Evolutionary conservation across 2,329 filamentous ascomycete species (phyloP), one percentile per base, ranked within the genome.

Genomic region (Xylaria digitata): DNA sequence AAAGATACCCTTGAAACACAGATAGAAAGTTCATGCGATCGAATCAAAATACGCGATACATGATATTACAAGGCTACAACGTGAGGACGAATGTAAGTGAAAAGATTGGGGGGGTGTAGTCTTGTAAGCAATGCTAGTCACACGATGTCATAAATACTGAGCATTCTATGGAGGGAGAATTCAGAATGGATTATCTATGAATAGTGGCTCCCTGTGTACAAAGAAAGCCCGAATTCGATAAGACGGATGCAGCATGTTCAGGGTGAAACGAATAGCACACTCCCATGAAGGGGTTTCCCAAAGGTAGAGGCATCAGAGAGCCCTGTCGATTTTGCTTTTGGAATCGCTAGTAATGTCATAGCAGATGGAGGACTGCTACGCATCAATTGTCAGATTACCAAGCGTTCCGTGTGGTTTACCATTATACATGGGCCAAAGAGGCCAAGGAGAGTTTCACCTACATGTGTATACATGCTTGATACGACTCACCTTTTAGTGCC

Each of bases 241-340:
- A 26, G 61, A 45, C 21, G 5, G 26, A 61, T 45, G 70, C 19
- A 34, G 54, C 67, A 84, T 89, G 87, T 89, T 74, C 82, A 83
- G 86, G 84, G 86, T 84, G 83, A 87, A 89, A 89, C 86, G 87
- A 89, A 85, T 83, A 80, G 82, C 85, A 59, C 84, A 79, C 78
- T 80, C 83, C 83, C 83, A 88, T 65, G 42, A 63, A 65, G 30
- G 53, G 62, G 66, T 56, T 46, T 37, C 56, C 34, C 46, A 70
- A 71, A 68, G 75, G 75, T 78, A 78, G 72, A 65, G 84, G 84
- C 82, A 81, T 89, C 87, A 90, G 87, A 90, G 86, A 86, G 83
- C 85, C 85, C 86, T 82, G 68, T 48, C 19, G 72, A 48, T 72
- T 34, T 87, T 80, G 58, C 77, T 89, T 75, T 90, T 83, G 87